Percentiles rank a stretch among this genome's conserved stretches.
Evolutionary conservation across 2,329 filamentous ascomycete species (phyloP).

Genomic region (Knufia petricola): DNA sequence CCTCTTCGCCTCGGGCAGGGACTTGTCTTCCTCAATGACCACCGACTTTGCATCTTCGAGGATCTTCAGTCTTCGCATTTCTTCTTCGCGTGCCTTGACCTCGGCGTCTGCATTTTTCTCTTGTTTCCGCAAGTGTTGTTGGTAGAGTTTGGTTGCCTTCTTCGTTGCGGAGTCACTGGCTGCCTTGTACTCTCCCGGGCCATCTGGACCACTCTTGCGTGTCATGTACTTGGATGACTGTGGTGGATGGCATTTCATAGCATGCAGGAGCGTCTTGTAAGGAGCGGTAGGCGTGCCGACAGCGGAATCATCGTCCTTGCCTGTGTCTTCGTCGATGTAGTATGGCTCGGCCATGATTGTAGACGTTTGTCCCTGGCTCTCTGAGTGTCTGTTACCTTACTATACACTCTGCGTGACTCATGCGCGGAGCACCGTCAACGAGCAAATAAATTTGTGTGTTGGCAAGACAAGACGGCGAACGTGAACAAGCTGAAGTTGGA

Average conservation of each 20-base stretch:
- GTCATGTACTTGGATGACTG: conserved; percentile 55
- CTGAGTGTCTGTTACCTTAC: neutral
- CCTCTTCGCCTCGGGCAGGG: conserved; percentile 61
- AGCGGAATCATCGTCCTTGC: conserved; percentile 57
- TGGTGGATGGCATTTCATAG: conserved; percentile 61
- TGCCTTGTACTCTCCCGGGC: conserved; percentile 65
- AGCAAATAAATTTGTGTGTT: no score
- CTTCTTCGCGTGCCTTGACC: conserved; percentile 62
- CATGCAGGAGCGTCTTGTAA: conserved; percentile 71
- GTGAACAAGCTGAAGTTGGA: no score
- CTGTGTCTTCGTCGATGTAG: conserved; percentile 74
- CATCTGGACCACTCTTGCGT: conserved; percentile 58
- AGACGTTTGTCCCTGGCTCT: neutral
- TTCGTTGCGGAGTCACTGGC: conserved; percentile 76
- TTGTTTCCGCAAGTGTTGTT: conserved; percentile 74
- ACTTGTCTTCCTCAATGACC: conserved; percentile 57
- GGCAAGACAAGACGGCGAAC: no score
- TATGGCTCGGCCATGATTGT: conserved; percentile 38
- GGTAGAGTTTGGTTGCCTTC: conserved; percentile 67
- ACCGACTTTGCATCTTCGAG: conserved; percentile 78
- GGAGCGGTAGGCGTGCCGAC: conserved; percentile 63
- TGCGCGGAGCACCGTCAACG: no score
- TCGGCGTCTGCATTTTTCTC: conserved; percentile 65
- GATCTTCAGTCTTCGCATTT: conserved; percentile 58
- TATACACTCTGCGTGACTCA: neutral